These are phyloP conservation scores for Fusarium mexicanum DNA, from an alignment of 2,329 filamentous ascomycete genomes.

Conservation along the genomic window DNA sequence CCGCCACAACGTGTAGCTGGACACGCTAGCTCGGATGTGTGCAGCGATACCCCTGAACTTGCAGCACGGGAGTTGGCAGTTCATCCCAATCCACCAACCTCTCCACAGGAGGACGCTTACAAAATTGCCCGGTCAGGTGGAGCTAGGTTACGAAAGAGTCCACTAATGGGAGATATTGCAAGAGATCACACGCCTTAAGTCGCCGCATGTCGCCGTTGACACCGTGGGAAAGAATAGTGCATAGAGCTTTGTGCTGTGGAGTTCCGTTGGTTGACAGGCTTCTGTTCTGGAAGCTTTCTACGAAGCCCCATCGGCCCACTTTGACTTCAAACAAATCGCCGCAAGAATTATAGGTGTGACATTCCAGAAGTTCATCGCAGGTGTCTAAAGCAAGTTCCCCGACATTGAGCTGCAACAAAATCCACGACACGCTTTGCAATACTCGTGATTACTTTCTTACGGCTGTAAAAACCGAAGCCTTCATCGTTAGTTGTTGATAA, in stretches of 20 bases:
- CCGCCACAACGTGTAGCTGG: slow-evolving; percentile 38
- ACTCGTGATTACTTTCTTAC: not conserved
- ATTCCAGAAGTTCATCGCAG: slow-evolving; percentile 8
- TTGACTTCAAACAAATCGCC: slow-evolving; percentile 29
- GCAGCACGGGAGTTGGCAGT: slow-evolving; percentile 41
- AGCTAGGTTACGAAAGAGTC: slow-evolving; percentile 26
- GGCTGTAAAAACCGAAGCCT: not conserved
- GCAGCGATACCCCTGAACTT: slow-evolving; percentile 37
- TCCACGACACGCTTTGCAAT: not conserved
- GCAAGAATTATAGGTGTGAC: slow-evolving; percentile 31
- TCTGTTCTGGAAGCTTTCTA: slow-evolving; percentile 48
- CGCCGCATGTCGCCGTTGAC: not conserved
- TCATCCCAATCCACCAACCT: slow-evolving; percentile 37
- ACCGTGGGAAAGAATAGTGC: slow-evolving; percentile 27
- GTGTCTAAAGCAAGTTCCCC: slow-evolving; percentile 1
- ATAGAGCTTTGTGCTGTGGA: slow-evolving; percentile 1
- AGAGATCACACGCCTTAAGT: slow-evolving; percentile 10
- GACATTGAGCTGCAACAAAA: slow-evolving; percentile 14
- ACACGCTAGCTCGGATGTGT: slow-evolving; percentile 32
- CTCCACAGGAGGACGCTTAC: slow-evolving; percentile 32
- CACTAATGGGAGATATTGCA: slow-evolving; percentile 2
- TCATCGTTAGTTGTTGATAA: not conserved
- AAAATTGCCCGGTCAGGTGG: slow-evolving; percentile 31
- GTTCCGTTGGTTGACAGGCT: slow-evolving; percentile 32
- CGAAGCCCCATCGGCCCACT: slow-evolving; percentile 37